A percentile compares a stretch with the other conserved stretches of the same genome.
Conservation (phyloP, 148 eudicot species). For the Arbutus unedo region DNA sequence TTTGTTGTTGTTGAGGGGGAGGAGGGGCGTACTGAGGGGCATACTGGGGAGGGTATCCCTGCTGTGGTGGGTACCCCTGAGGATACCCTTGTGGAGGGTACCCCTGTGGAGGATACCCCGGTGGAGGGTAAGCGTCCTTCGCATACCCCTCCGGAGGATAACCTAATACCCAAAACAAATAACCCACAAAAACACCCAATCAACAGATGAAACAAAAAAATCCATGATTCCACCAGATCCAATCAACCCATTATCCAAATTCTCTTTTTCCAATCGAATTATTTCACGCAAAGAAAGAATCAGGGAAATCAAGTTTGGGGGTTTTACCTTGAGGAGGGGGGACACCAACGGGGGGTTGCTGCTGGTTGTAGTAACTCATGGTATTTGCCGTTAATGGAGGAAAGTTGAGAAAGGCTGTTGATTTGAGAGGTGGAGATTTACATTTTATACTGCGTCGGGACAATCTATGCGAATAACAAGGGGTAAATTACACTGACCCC, state of each 20-base stretch:
- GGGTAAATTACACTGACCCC: too few relatives aligned
- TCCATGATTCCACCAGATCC: slow-evolving; percentile 12
- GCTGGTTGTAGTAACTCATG: slow-evolving; percentile 82
- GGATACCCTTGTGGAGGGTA: slow-evolving; percentile 43
- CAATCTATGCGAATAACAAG: too few relatives aligned
- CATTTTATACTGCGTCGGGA: too few relatives aligned
- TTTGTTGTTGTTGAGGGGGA: slow-evolving; percentile 46
- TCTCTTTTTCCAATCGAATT: not conserved
- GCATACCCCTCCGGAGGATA: slow-evolving; percentile 66
- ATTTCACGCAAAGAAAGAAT: not conserved
- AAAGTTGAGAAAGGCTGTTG: not conserved
- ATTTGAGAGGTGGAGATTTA: too few relatives aligned
- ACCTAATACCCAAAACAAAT: slow-evolving; percentile 25
- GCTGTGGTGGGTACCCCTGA: slow-evolving; percentile 41
- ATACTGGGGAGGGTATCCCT: slow-evolving; percentile 50
- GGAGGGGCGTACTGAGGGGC: slow-evolving; percentile 47
- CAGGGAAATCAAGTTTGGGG: not conserved
- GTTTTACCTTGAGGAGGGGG: slow-evolving; percentile 78
- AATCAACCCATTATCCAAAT: not conserved
- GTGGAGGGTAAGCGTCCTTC: slow-evolving; percentile 68
- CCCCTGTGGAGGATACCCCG: slow-evolving; percentile 55
- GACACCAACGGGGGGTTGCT: slow-evolving; percentile 76
- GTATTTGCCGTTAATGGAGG: not conserved
- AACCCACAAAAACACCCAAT: not conserved
- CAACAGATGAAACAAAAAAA: too few relatives aligned